A percentile compares a stretch with the other conserved stretches of the same genome.
phyloP scores from a whole-genome alignment of 306 rosid genomes.

The Quercus suber region DNA sequence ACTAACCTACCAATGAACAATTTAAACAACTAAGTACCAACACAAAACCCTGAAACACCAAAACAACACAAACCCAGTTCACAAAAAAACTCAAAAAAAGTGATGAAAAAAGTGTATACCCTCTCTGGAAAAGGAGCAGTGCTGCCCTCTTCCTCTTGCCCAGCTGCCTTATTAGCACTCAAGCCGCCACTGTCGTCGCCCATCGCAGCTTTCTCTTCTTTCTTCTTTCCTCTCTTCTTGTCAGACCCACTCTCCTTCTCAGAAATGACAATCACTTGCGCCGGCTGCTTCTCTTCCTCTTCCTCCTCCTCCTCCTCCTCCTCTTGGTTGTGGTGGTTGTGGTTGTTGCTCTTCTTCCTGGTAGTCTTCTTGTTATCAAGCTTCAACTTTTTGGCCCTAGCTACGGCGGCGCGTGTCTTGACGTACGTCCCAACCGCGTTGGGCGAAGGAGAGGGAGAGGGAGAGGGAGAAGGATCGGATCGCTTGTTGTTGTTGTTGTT shows the following conservation, averaged over 20 bases:
- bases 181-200: slow-evolving; percentile 86
- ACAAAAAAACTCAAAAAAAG: neutral
- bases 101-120: slow-evolving; percentile 30
- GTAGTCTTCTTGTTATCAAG: neutral
- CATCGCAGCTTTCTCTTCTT: slow-evolving; percentile 51
- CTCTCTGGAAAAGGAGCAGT: slow-evolving; percentile 88
- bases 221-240: slow-evolving; percentile 21
- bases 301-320: slow-evolving; percentile 8
- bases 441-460: too few relatives aligned
- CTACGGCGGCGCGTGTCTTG: slow-evolving; percentile 76
- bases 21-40: neutral
- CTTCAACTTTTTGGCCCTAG: slow-evolving; percentile 43
- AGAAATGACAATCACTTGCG: slow-evolving; percentile 51
- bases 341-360: too few relatives aligned
- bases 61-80: neutral
- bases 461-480: slow-evolving; percentile 28
- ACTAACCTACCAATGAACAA: neutral
- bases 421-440: slow-evolving; percentile 43
- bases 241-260: slow-evolving; percentile 43
- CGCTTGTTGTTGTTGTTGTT: slow-evolving; percentile 10
- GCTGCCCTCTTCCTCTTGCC: slow-evolving; percentile 76
- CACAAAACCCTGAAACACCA: neutral
- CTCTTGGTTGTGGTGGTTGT: too few relatives aligned
- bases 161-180: slow-evolving; percentile 81
- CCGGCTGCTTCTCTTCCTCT: slow-evolving; percentile 27